Evolutionary conservation across 768 basidiomycete species (phyloP), one percentile per base, ranked within the genome.

Genomic region (Termitomyces sp.): DNA sequence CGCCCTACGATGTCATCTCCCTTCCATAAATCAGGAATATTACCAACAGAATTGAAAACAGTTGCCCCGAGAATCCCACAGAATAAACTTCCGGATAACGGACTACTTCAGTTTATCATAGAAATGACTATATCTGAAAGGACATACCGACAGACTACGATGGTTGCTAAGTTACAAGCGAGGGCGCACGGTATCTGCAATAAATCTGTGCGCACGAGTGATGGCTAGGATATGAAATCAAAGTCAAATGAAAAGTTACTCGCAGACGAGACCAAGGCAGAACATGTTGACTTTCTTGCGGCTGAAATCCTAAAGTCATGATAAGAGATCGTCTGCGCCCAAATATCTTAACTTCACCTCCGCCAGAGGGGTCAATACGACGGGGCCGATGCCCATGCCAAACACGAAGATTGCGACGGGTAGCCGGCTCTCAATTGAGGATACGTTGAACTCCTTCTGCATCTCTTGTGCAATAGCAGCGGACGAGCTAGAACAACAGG

Each of bases 161-260:
- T 66, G 12, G 63, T 60, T 20, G 24, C 39, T 7, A 66, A 34
- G 29, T 62, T 62, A 12, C 36, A 51, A 15, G 65, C 61, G n/a
- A 66, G 56, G 26, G 65, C 65, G 39, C 63, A 66, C 10, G 65
- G 65, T 26, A 66, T 61, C 49, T 66, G 65, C 16, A 66, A 55
- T 37, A 61, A 22, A 60, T 66, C 65, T 66, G 51, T 57, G 39
- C 34, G 33, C 10, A 29, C 54, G 54, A 50, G 56, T 20, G 58
- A 44, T 31, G 26, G 31, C 41, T 66, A 60, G 63, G 60, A 64
- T 58, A 56, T 20, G 53, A 61, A 55, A 55, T 57, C 39, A 34
- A 39, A 51, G 1, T 37, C 22, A 33, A 46, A 36, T 8, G 12
- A 29, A 33, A 36, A 16, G 36, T 31, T 51, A 66, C 63, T 56